Evolutionary conservation across 371 early-diverging fungal genomes (phyloP), one percentile per base, ranked within the genome.

Genomic region (Thermomucor indicae-seudaticae): DNA sequence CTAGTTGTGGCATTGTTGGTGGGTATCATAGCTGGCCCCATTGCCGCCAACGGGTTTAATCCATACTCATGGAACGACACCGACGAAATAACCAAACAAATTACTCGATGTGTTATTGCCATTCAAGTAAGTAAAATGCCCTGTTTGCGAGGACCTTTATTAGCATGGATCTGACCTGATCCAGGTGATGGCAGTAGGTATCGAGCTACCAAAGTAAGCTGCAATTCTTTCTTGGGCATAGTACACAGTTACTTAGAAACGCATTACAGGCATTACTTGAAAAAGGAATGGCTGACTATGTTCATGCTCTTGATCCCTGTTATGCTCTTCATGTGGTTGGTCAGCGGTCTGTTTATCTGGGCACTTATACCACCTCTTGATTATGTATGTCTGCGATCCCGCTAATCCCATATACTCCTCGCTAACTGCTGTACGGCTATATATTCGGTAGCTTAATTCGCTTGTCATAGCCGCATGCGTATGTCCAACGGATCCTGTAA

Each of bases 401-500:
- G 12, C 43, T 43, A 7, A 25, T 12, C 6, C 2, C 17, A 4
- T 27, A 16, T 20, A 43, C 28, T 22, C 17, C n/a, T n/a, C n/a
- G n/a, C n/a, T n/a, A n/a, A n/a, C n/a, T n/a, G n/a, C n/a, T n/a
- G n/a, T n/a, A n/a, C n/a, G n/a, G n/a, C n/a, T n/a, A n/a, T 6
- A 3, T 42, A 12, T 2, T 25, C 23, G 12, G 23, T 68, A 85
- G 75, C 55, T 90, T 28, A 81, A 89, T 49, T 67, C 86, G 1
- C 68, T 95, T 37, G 74, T 93, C 6, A 76, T 97, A 51, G 92
- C 90, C 12, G 90, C 96, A 0, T 93, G 93, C 52, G 68, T 95
- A 5, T 89, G 96, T 6, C 97, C 97, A 1, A 99, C 98, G 0
- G 98, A 99, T 76, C 97, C 98, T 2, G 95, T 81, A 72, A 60